Percentiles rank a stretch among this genome's conserved stretches.
Conservation (phyloP, 352 stramenopile genomes). For the Globisporangium irregulare region DNA sequence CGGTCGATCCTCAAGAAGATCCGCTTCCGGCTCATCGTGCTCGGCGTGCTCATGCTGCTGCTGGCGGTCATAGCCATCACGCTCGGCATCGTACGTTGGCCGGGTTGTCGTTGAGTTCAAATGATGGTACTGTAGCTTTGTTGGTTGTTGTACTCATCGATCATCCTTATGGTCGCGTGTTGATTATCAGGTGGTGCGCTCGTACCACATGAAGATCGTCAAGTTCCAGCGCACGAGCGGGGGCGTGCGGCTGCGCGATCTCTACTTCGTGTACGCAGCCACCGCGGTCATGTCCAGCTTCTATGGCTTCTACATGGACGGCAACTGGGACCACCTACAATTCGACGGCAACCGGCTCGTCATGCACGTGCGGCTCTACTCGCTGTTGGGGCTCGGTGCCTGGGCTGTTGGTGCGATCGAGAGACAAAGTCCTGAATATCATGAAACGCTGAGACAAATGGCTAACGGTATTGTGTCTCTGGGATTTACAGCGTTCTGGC, state of each 20-base stretch:
- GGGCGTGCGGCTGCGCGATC: constrained; percentile 37
- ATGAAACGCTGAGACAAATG: not conserved
- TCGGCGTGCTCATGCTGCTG: constrained; percentile 52
- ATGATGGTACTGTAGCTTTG: not conserved
- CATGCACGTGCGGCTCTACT: constrained; percentile 68
- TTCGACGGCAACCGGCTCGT: constrained; percentile 63
- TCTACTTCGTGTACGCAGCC: constrained; percentile 70
- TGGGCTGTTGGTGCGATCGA: constrained; percentile 38
- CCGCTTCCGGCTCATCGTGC: constrained; percentile 52
- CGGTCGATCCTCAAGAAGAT: constrained; percentile 72
- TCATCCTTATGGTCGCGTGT: not conserved
- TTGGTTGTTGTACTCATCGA: not conserved
- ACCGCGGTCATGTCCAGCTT: constrained; percentile 47
- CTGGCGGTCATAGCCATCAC: constrained; percentile 41
- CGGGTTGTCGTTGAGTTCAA: not conserved
- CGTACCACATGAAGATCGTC: constrained; percentile 40
- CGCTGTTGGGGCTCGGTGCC: constrained; percentile 43
- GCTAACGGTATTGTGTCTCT: not conserved
- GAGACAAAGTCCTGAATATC: not conserved
- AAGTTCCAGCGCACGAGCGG: constrained; percentile 40
- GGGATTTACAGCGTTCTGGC: constrained; percentile 48
- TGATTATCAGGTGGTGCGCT: constrained; percentile 38
- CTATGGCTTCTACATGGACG: constrained; percentile 69
- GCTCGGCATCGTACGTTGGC: constrained; percentile 44
- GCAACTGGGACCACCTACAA: constrained; percentile 52